Evolutionary conservation across 305 asterid genomes (phyloP), one percentile per base, ranked within the genome.

Genomic region (Rubia balearica): DNA sequence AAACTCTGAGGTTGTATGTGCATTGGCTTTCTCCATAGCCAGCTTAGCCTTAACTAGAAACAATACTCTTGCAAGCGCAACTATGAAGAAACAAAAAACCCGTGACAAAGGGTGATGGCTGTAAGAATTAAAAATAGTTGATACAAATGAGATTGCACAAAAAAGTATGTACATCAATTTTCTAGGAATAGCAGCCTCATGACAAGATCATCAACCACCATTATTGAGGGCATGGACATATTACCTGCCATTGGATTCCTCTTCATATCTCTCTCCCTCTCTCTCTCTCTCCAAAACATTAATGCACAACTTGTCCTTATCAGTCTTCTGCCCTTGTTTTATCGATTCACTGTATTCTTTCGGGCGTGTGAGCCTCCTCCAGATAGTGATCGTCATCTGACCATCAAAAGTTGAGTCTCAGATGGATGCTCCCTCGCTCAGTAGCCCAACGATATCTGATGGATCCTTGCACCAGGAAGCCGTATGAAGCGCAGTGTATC

Each of bases 391-490:
- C 4, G 97, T 88, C 0, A 89, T 89, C 67, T 75, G 86, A 38
- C 96, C 96, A 5, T 92, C 87, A 38, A 53, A 27, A 1, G 98
- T 84, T 30, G 83, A 65, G 42, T 85, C 91, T 3, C 81, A 85
- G 16, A 90, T 89, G 0, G 78, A 77, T 0, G 98, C 93, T 45
- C 95, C 91, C 57, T 79, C 74, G 71, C 61, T 70, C 65, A 92
- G 76, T 60, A 92, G 79, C 55, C 82, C 81, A 1, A 90, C 80
- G 13, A 92, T 73, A 14, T 90, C 63, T 3, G 82, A 80, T 0
- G 89, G 89, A 61, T 92, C 95, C 89, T 86, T 90, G 5, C 95
- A 89, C 74, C 96, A 78, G 3, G 97, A 96, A 1, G 96, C 97
- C 21, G 89, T 72, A 69, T 88, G 98, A 19, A 91, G 96, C 9